These are phyloP conservation scores for Globisporangium spinosum DNA, from an alignment of 352 stramenopile genomes.

Conservation along the genomic window DNA sequence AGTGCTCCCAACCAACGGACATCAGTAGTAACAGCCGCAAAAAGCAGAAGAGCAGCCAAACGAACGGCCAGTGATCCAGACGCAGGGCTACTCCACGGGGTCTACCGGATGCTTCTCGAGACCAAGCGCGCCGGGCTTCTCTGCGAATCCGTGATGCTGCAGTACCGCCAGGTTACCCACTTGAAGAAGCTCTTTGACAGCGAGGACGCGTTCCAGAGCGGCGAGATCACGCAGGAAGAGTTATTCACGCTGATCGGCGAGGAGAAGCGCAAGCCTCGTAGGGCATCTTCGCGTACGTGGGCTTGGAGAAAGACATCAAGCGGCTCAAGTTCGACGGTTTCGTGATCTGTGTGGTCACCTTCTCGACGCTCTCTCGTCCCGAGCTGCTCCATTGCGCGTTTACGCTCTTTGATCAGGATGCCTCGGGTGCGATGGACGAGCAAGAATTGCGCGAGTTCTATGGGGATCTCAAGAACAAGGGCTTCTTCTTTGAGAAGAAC, in stretches of 20 bases:
- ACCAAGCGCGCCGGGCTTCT: constrained; percentile 43
- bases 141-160: constrained; percentile 47
- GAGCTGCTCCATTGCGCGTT: constrained; percentile 70
- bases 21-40: background rate
- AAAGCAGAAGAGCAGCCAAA: background rate
- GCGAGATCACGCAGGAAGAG: constrained; percentile 53
- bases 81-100: constrained; percentile 31
- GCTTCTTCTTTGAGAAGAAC: constrained; percentile 63
- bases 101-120: constrained; percentile 50
- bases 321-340: constrained; percentile 61
- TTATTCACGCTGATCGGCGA: constrained; percentile 56
- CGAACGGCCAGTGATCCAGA: constrained; percentile 6
- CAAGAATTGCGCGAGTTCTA: constrained; percentile 52
- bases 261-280: constrained; percentile 47
- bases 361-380: constrained; percentile 41
- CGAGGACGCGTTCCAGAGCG: constrained; percentile 44
- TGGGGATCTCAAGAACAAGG: constrained; percentile 44
- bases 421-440: constrained; percentile 59
- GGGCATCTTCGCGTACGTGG: constrained; percentile 48
- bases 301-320: constrained; percentile 25
- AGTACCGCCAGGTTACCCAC: constrained; percentile 34
- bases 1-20: background rate
- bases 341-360: constrained; percentile 47
- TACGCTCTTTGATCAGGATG: constrained; percentile 58
- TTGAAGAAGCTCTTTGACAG: constrained; percentile 35